Base-by-base conservation (phyloP, 805 yeast genomes). In the Candida railenensis region DNA sequence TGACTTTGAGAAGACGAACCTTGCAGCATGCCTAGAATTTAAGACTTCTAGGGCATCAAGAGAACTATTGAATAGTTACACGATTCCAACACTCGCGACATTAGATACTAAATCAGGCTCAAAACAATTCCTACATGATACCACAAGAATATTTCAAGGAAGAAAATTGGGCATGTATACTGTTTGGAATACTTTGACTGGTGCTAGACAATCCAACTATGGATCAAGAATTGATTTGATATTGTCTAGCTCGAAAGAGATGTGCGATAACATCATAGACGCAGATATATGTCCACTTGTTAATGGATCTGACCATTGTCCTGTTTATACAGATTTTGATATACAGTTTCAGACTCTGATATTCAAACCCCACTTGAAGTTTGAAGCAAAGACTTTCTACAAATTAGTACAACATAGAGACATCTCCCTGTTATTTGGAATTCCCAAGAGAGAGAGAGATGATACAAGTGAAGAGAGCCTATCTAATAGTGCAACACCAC, bases 251-350 rank as follows among this genome's bases (percentile, higher is more conserved):
- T 47, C 54, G 12, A 50, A 65, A 7, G 54, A 52, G 0, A 50
- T 85, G 40, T 54, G 66, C 3, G 45, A 57, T 0, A 34, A 45
- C 7, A 59, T 77, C 1, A 50, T 58, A 2, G 63, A 72, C 38
- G 75, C 81, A 0, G 77, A 77, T 50, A 87, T 87, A n/a, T 76
- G 87, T 77, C 84, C 89, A 0, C 74, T 74, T 38, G 56, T 91
- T 1, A 69, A 78, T 61, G 99, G 99, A 0, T 89, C 97, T 0
- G 99, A 92, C 62, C 99, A 92, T 65, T 92, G 98, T 63, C 99
- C 99, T 0, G 80, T 89, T 0, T 89, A 63, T 57, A 75, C 89
- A 1, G 97, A 89, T 61, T 57, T 90, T 38, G 66, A 69, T 11
- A 49, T 56, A 4, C 40, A 41, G 3, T 40, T 32, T 21, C 42